Evolutionary conservation across 495 filamentous ascomycete species (phyloP), one percentile per base, ranked within the genome.

Genomic region (Mytilinidion resinicola): DNA sequence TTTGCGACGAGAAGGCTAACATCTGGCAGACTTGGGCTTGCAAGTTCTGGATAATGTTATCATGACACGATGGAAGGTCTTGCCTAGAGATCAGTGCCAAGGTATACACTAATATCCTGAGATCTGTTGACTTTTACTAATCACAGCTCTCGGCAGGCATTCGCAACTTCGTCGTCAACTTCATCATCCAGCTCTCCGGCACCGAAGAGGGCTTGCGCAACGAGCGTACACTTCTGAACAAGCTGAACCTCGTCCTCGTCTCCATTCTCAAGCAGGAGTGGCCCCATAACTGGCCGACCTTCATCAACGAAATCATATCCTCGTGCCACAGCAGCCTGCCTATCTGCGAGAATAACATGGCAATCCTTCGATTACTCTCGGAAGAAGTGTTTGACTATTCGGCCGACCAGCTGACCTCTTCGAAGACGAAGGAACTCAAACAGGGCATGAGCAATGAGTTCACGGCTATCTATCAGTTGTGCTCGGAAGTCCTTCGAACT

Each of bases 311-410:
- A 79, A 97, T 99, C 69, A 90, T 97, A 64, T 86, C 89, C 10
- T 95, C 92, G 30, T 96, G 91, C 70, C 90, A 91, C 66, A 89
- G 87, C 55, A 96, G 88, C 72, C 80, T 97, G 34, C 91, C 93
- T 2, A 92, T 97, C 66, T 99, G 93, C 77, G 93, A 99, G 76
- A 99, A 99, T 77, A 99, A 99, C 75, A 99, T 99, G 95, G 89
- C 86, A 42, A 97, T 99, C 58, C 85, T 99, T 39, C 85, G 95
- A 47, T 76, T 99, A 62, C 80, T 99, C 38, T 97, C 93, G 9
- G 93, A 99, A 71, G 93, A 97, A 73, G 93, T 97, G 7, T 97
- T 99, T 68, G 93, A 99, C 73, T 99, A 90, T 71, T 97, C 95
- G 7, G 91, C 92, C 51, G 93, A 97, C 63, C 90, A 96, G 70